Percentiles rank a stretch among this genome's conserved stretches.
phyloP scores from a whole-genome alignment of 1,139 yeast species.

The Debaryomycetaceae sp. region DNA sequence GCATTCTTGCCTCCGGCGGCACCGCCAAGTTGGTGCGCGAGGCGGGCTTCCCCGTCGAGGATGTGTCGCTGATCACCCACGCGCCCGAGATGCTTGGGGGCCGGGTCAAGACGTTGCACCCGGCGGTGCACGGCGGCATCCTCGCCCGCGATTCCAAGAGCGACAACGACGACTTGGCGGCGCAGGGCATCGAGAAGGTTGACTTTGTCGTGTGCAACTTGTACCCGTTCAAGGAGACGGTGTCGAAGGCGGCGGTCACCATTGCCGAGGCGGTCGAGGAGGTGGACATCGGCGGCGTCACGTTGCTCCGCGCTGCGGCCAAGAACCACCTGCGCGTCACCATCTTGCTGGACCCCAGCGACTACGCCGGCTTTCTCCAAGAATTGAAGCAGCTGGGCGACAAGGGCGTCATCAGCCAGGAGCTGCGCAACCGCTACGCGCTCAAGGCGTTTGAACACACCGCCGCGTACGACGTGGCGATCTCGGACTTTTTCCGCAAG shows the following conservation, averaged over 20 bases:
- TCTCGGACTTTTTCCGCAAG: slow-evolving; percentile 95
- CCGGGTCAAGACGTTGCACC: slow-evolving; percentile 95
- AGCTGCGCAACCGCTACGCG: slow-evolving; percentile 78
- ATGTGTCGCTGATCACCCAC: slow-evolving; percentile 89
- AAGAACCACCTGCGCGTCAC: slow-evolving; percentile 96
- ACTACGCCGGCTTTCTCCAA: slow-evolving; percentile 79
- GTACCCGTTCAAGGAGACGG: slow-evolving; percentile 97
- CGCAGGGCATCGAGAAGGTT: slow-evolving; percentile 89
- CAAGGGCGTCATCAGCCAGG: slow-evolving; percentile 71
- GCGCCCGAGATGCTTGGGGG: slow-evolving; percentile 99
- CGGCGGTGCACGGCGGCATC: slow-evolving; percentile 98
- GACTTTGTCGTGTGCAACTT: slow-evolving; percentile 96
- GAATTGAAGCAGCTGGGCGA: slow-evolving; percentile 50
- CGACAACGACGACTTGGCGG: slow-evolving; percentile 82
- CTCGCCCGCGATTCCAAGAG: slow-evolving; percentile 88
- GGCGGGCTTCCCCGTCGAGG: slow-evolving; percentile 97
- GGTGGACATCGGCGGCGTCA: slow-evolving; percentile 97
- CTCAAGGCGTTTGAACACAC: slow-evolving; percentile 98
- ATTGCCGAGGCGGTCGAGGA: slow-evolving; percentile 97
- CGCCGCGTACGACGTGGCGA: slow-evolving; percentile 93
- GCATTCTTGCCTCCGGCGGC: slow-evolving; percentile 96
- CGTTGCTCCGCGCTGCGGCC: slow-evolving; percentile 96
- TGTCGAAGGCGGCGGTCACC: slow-evolving; percentile 92
- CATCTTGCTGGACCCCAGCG: slow-evolving; percentile 88
- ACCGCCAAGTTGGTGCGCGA: slow-evolving; percentile 92